Percentiles rank a stretch among this genome's conserved stretches.
phyloP scores from a whole-genome alignment of 495 filamentous ascomycete species.

The Massariosphaeria phaeospora region DNA sequence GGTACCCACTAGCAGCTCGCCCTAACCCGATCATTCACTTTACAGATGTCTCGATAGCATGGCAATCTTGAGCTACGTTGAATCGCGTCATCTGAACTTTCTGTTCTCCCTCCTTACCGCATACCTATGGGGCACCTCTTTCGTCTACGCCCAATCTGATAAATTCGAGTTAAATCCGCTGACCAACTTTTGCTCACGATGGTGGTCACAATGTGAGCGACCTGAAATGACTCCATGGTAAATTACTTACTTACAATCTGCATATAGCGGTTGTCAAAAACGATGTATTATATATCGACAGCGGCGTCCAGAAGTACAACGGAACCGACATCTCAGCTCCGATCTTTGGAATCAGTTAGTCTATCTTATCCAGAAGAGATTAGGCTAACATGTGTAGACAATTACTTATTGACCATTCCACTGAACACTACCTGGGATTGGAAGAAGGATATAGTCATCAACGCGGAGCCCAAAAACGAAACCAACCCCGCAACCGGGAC shows the following conservation, averaged over 20 bases:
- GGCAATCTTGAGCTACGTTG: neutral
- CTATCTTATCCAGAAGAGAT: neutral
- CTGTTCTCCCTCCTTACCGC: neutral
- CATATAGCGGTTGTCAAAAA: conserved; percentile 40
- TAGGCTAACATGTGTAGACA: conserved; percentile 33
- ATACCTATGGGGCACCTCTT: neutral
- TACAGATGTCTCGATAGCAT: conserved; percentile 10
- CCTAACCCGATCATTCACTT: neutral
- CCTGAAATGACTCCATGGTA: neutral
- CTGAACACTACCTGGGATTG: conserved; percentile 44
- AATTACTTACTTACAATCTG: conserved; percentile 2
- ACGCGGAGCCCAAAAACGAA: conserved; percentile 34
- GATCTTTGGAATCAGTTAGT: conserved; percentile 20
- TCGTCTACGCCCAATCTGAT: neutral
- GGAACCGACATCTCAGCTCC: neutral
- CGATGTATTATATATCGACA: conserved; percentile 41
- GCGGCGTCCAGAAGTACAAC: conserved; percentile 38
- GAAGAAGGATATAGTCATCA: conserved; percentile 44
- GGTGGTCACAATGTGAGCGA: conserved; percentile 5
- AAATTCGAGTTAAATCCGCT: conserved; percentile 7
- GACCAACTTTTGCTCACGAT: conserved; percentile 10
- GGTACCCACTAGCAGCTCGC: neutral
- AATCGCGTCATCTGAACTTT: neutral
- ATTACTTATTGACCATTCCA: conserved; percentile 40
- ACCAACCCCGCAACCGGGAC: conserved; percentile 22